Base-by-base conservation (phyloP, 2,329 filamentous ascomycete genomes). In the Knufia fluminis region DNA sequence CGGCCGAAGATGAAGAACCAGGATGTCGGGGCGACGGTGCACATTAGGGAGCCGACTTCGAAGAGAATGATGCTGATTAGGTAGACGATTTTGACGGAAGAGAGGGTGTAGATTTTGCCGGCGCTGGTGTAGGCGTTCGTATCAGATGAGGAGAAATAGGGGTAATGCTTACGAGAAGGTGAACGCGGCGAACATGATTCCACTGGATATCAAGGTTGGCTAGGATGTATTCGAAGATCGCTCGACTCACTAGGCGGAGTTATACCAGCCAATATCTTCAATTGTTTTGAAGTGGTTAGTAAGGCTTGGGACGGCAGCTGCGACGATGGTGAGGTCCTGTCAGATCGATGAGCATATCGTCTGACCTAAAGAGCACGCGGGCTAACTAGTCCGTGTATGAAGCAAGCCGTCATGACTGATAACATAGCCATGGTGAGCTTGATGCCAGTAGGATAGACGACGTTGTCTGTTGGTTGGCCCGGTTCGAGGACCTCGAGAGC, bases 221-320 rank as follows among this genome's bases (percentile, higher is more conserved):
- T 20, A 9, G 8, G 8, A 9, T 19, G 22, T 4, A 33, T 17
- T 4, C 9, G 22, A 10, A 33, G 42, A 7, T 8, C 9, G 10
- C n/a, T 10, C 14, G n/a, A 42, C 46, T 3, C 28, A 50, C 31
- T 43, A 44, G 23, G 50, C 40, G 31, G 50, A 57, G 1, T 57
- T 57, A 33, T 64, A 64, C 59, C 61, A 67, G 26, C 61, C 59
- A 28, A 66, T 61, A 36, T 68, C 61, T 19, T 53, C 55, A 16
- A 68, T 61, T 22, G 58, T 59, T 8, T 64, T 54, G 45, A 69
- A 69, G n/a, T 65, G 54, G 2, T 59, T 55, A 1, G 66, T 66
- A 14, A 70, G 68, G 4, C 48, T 46, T 1, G 66, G 67, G 12
- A 69, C 63, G 6, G 65, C 66, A 1, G 63, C 66, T 2, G 62